Base-by-base conservation (phyloP, 306 rosid species). In the Castanea sativa region DNA sequence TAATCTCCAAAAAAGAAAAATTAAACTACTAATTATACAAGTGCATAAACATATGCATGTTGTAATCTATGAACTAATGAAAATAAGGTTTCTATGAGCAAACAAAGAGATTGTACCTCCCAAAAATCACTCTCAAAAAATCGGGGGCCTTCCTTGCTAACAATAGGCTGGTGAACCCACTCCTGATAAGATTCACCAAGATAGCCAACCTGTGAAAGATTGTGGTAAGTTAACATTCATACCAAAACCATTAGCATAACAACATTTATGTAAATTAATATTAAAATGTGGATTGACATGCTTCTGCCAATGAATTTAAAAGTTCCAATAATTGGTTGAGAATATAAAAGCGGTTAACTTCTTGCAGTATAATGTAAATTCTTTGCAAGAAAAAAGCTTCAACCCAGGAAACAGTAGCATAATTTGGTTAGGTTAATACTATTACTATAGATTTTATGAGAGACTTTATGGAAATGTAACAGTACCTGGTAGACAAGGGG, bases 111-210 rank as follows among this genome's bases (percentile, higher is more conserved):
- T 11, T 33, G 71, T 88, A 95, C 99, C 98, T 95, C 99, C 83
- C 91, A 73, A 77, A 95, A 30, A 73, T 92, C 94, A 49, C 82
- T 95, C 75, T 92, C 87, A 38, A 95, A 95, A 84, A 86, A 95
- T 38, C 97, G 97, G 65, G 99, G 99, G 27, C 92, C 87, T 85
- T 92, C 99, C 84, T 86, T 91, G 90, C 91, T 69, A 56, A 92
- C 90, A 78, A 95, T 95, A 5, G 98, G 98, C 81, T 91, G 97
- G 88, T 95, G 99, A 76, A 92, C 91, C 99, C 99, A 95, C 76
- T 95, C 98, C 72, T 95, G 88, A 81, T 95, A 95, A 76, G 79
- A 89, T 86, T 89, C 97, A 76, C 92, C 99, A 59, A 95, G 97
- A 90, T 95, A 90, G 58, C 99, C 99, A 60, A 95, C 98, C 99